Conservation (phyloP, 257 asterid genomes). For the Capsicum baccatum region DNA sequence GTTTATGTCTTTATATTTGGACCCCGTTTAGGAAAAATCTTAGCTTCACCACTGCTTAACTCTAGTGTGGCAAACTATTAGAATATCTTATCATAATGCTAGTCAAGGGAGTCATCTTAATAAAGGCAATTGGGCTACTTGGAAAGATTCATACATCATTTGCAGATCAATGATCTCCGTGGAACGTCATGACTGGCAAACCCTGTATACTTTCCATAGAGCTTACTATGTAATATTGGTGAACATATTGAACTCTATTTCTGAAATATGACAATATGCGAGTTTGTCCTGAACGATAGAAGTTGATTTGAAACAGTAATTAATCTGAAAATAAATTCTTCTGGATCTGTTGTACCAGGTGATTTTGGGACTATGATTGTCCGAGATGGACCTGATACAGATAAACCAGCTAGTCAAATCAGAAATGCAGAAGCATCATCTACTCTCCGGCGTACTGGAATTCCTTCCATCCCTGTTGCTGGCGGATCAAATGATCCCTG, state of each 20-base stretch:
- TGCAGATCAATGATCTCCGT: slow-evolving; percentile 18
- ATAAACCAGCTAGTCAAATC: slow-evolving; percentile 46
- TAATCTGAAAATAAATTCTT: slow-evolving; percentile 16
- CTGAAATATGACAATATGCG: not conserved
- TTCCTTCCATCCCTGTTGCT: slow-evolving; percentile 49
- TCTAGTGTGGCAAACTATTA: not conserved
- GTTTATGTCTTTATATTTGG: not conserved
- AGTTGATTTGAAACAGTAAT: not conserved
- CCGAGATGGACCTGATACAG: slow-evolving; percentile 59
- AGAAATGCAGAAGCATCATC: slow-evolving; percentile 50
- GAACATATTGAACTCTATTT: slow-evolving; percentile 9
- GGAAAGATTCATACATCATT: slow-evolving; percentile 13
- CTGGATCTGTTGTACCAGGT: slow-evolving; percentile 52
- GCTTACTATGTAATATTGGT: not conserved
- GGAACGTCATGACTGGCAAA: not conserved
- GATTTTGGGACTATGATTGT: slow-evolving; percentile 85
- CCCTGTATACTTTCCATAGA: not conserved
- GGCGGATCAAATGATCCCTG: slow-evolving; percentile 56
- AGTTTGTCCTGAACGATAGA: slow-evolving; percentile 3
- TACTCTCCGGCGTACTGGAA: slow-evolving; percentile 49
- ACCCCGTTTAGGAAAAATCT: not conserved
- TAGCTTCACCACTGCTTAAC: not conserved
- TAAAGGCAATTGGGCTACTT: not conserved
- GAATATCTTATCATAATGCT: not conserved
- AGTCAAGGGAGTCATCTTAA: slow-evolving; percentile 4